Evolutionary conservation across 139 green algal genomes (phyloP), one percentile per base, ranked within the genome.

Genomic region (Micractinium conductrix): DNA sequence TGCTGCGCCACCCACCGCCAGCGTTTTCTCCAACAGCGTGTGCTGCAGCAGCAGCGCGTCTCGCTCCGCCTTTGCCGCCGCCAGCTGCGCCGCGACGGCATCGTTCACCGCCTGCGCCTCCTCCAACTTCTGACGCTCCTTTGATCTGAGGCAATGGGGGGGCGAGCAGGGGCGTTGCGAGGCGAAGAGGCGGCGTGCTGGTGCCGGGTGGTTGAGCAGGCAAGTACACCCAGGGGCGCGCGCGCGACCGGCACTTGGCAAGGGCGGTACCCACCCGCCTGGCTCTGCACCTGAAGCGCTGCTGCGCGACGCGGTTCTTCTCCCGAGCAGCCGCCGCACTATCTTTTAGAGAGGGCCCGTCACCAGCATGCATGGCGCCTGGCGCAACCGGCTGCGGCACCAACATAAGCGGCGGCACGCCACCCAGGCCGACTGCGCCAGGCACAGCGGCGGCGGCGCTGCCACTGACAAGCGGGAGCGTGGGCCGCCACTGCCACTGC

Each of bases 231-330:
- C n/a, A n/a, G n/a, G n/a, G n/a, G n/a, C n/a, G n/a, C n/a, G n/a
- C n/a, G n/a, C n/a, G n/a, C n/a, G n/a, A n/a, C n/a, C n/a, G n/a
- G n/a, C n/a, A n/a, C n/a, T n/a, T n/a, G n/a, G n/a, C n/a, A n/a
- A n/a, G n/a, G n/a, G n/a, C n/a, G n/a, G n/a, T n/a, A n/a, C n/a
- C n/a, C n/a, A n/a, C n/a, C n/a, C n/a, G n/a, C n/a, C n/a, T n/a
- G n/a, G n/a, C n/a, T n/a, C n/a, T n/a, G n/a, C n/a, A n/a, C 74
- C 74, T 81, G 74, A 78, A 78, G 1, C 71, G 71, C 43, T 35
- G 48, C 50, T 81, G 74, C 37, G 74, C 74, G 5, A 81, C 35
- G 50, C 74, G 55, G 50, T 81, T 81, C 74, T 81, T 81, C 74
- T 81, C 74, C 8, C 74, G 48, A 2, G 50, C 74, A 44, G 43